A percentile compares a stretch with the other conserved stretches of the same genome.
Evolutionary conservation across 2,329 filamentous ascomycete species (phyloP).

Genomic region (Lachnellula cervina): DNA sequence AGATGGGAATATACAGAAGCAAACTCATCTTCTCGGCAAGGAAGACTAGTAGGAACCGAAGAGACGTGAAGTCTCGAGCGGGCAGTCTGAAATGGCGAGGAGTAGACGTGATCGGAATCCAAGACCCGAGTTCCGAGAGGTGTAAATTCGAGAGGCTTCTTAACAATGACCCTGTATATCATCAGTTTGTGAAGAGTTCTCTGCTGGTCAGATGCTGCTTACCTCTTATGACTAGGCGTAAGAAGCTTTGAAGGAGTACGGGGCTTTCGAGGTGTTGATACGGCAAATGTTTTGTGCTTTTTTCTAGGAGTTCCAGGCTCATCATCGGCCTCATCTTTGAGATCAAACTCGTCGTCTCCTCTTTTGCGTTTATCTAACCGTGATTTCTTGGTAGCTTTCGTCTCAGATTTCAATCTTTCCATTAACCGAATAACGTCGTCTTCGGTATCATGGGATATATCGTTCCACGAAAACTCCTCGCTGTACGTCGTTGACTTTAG

Average conservation of each 20-base stretch:
- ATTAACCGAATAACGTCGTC: conserved; percentile 23
- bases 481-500: conserved; percentile 86
- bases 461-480: conserved; percentile 87
- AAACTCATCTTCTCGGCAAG: conserved; percentile 90
- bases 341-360: conserved; percentile 27
- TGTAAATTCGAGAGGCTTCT: conserved; percentile 91
- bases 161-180: conserved; percentile 56
- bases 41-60: conserved; percentile 81
- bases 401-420: conserved; percentile 56
- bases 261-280: conserved; percentile 29
- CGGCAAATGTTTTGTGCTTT: conserved; percentile 44
- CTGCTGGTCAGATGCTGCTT: conserved; percentile 5
- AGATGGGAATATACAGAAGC: conserved; percentile 88
- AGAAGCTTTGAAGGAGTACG: conserved; percentile 41
- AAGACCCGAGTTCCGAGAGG: conserved; percentile 85
- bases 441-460: conserved; percentile 55
- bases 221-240: conserved; percentile 62
- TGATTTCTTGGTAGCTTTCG: conserved; percentile 59
- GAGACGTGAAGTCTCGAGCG: conserved; percentile 88
- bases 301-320: conserved; percentile 50
- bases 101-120: conserved; percentile 67
- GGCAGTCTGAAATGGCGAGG: conserved; percentile 88
- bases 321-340: conserved; percentile 14
- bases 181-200: background rate
- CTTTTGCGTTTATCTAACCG: conserved; percentile 21